Conservation (phyloP, 2,329 filamentous ascomycete genomes). For the Pyrenochaeta sp. region DNA sequence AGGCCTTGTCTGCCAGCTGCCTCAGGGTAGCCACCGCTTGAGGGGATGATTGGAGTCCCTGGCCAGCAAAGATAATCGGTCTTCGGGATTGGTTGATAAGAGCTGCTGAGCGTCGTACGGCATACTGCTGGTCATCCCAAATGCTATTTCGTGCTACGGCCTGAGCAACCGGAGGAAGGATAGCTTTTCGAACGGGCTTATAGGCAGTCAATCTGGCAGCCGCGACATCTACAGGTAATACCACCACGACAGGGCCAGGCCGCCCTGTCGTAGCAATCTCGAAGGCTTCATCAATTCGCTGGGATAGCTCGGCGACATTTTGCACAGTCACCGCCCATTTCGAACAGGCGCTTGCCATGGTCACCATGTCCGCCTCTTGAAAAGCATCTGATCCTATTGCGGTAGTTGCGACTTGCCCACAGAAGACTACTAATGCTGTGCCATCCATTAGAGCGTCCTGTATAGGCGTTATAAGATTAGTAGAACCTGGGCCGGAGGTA, state of each 20-base stretch:
- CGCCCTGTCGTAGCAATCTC: slow-evolving; percentile 95
- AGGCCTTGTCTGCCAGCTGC: slow-evolving; percentile 84
- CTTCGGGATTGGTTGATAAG: slow-evolving; percentile 91
- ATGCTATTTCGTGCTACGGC: slow-evolving; percentile 75
- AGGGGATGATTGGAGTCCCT: slow-evolving; percentile 81
- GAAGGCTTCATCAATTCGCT: slow-evolving; percentile 96
- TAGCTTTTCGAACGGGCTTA: slow-evolving; percentile 81
- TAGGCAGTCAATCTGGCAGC: slow-evolving; percentile 82
- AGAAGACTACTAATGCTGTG: slow-evolving; percentile 95
- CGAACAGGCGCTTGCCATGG: slow-evolving; percentile 92
- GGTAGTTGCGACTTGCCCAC: slow-evolving; percentile 86
- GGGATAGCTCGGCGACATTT: slow-evolving; percentile 89
- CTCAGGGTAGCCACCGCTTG: slow-evolving; percentile 81
- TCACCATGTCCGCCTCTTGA: slow-evolving; percentile 93
- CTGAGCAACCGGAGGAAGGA: slow-evolving; percentile 73
- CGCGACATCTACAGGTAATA: slow-evolving; percentile 95
- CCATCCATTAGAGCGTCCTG: slow-evolving; percentile 95
- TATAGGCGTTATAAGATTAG: slow-evolving; percentile 95
- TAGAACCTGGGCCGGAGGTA: slow-evolving; percentile 94
- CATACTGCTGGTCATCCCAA: too few species aligned
- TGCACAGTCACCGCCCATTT: slow-evolving; percentile 99
- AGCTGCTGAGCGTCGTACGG: slow-evolving; percentile 79
- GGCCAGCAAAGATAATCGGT: slow-evolving; percentile 92
- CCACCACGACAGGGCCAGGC: slow-evolving; percentile 92
- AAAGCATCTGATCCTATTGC: slow-evolving; percentile 96